A percentile compares a stretch with the other conserved stretches of the same genome.
Conservation (phyloP, 163 green algal species). For the Scenedesmus sp. region DNA sequence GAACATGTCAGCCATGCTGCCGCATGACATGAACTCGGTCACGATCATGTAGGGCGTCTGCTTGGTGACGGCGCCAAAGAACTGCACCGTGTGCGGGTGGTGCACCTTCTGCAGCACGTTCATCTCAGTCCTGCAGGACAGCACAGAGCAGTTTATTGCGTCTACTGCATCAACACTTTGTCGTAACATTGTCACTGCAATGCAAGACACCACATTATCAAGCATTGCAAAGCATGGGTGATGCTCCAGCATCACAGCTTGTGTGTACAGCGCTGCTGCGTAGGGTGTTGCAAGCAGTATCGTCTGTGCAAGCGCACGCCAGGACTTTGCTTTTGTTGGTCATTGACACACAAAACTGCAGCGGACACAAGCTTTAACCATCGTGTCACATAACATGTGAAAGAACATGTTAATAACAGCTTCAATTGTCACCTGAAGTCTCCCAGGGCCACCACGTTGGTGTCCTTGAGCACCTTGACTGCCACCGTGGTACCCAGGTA, state of each 20-base stretch:
- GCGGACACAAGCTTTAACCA: neutral
- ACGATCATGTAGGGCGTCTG: conserved; percentile 92
- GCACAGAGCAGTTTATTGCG: neutral
- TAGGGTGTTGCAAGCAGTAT: too few species aligned
- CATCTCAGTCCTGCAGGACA: conserved; percentile 63
- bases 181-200: neutral
- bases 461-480: conserved; percentile 91
- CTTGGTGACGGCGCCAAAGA: conserved; percentile 93
- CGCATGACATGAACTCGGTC: conserved; percentile 93
- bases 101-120: conserved; percentile 80
- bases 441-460: conserved; percentile 82
- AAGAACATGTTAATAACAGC: too few species aligned
- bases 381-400: too few species aligned
- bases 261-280: too few species aligned
- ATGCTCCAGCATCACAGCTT: too few species aligned
- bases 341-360: neutral
- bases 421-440: conserved; percentile 78
- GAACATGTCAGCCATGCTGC: conserved; percentile 89
- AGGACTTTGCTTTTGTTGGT: too few species aligned
- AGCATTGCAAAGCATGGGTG: neutral
- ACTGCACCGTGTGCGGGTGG: conserved; percentile 84
- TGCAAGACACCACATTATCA: neutral
- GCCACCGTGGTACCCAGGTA: conserved; percentile 84
- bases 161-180: neutral
- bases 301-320: too few species aligned